phyloP scores from a whole-genome alignment of 208 protist genomes.

The Leishmania mexicana region DNA sequence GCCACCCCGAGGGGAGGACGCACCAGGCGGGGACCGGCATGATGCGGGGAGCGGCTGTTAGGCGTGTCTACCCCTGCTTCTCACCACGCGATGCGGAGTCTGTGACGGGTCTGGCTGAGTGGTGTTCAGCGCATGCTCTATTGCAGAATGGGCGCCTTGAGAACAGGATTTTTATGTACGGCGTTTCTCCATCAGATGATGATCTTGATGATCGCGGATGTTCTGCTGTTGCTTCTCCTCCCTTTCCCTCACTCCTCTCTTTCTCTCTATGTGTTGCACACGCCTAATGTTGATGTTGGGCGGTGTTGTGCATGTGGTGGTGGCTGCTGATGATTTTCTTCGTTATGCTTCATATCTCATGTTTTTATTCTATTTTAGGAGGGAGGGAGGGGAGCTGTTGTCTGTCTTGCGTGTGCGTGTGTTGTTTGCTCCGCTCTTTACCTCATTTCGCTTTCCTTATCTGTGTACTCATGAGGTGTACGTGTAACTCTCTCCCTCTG shows the following conservation, averaged over 20 bases:
- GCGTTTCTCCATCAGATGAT: background rate
- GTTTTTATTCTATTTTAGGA: background rate
- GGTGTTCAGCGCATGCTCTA: background rate
- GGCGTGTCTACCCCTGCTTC: background rate
- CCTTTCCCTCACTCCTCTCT: background rate
- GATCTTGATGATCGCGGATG: background rate
- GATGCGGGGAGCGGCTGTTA: background rate
- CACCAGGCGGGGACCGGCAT: background rate
- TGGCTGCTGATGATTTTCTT: background rate
- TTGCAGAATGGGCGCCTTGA: background rate
- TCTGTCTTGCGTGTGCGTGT: background rate
- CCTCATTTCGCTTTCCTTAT: background rate
- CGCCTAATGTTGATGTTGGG: background rate
- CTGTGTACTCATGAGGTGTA: background rate
- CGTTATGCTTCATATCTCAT: background rate
- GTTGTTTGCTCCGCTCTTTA: background rate
- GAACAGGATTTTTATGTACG: background rate
- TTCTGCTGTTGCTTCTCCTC: background rate
- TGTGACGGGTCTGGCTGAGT: background rate
- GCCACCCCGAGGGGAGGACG: too few species aligned
- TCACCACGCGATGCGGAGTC: background rate
- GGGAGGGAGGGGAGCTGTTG: background rate
- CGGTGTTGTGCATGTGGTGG: background rate
- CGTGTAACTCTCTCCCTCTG: background rate
- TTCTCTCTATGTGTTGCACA: background rate